Evolutionary conservation across 805 yeast genomes (phyloP), one percentile per base, ranked within the genome.

Genomic region (Zygosaccharomyces bisporus): DNA sequence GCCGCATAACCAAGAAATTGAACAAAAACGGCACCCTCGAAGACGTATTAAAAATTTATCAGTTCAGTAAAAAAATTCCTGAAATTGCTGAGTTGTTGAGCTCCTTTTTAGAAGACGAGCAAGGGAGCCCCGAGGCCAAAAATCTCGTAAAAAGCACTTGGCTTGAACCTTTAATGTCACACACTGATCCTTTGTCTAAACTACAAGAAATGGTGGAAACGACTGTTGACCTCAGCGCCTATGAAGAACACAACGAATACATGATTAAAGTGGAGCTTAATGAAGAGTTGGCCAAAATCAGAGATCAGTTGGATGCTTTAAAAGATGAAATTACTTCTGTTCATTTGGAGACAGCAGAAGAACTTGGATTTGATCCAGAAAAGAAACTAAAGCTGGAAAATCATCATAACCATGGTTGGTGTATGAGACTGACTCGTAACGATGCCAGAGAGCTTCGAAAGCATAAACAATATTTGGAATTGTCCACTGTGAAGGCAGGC

Each of bases 401-500:
- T 44, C 96, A 91, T 60, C 85, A 77, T 50, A 79, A 76, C 20
- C 95, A 87, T 63, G 97, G 97, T 16, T 90, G 96, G 95, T 88
- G 96, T 63, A 79, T 91, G 74, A 74, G 98, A 54, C 76, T 93
- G 17, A 93, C 99, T 1, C 77, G 99, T 63, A 82, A 79, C 44
- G 98, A 93, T 58, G 90, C 96, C 2, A 73, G 83, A 8, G 82
- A 85, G 16, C 71, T 93, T 46, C 77, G 98, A 55, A 59, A 63
- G 34, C 60, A 58, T 20, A 72, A 71, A 45, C 74, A 77, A 31
- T 90, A 82, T 60, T 75, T 75, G 41, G 97, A 93, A 63, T 70
- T 91, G 34, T 86, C 89, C 41, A 91, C 97, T 0, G 95, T 88
- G 23, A 93, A 93, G 61, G 95, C 96, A 1, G 99, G 99, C 45